A percentile compares a stretch with the other conserved stretches of the same genome.
Conservation (phyloP, 176 grass and related monocot species). For the Zizania latifolia region DNA sequence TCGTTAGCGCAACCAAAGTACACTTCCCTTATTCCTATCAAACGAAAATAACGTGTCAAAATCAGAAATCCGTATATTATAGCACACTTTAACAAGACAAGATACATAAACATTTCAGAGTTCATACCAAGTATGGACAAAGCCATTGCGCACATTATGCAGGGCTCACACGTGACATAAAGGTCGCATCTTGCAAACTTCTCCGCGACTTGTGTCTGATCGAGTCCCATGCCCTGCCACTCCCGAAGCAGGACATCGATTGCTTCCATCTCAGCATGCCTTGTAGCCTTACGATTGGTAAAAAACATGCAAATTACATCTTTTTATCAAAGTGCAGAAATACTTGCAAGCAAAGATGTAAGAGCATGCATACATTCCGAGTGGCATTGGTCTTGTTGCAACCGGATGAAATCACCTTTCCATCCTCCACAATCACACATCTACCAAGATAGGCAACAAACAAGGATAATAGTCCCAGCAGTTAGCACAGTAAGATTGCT, state of each 20-base stretch:
- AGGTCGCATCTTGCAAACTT: constrained; percentile 74
- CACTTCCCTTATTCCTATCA: constrained; percentile 72
- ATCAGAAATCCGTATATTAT: not conserved
- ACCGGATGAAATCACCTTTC: constrained; percentile 67
- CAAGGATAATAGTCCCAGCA: not conserved
- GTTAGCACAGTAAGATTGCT: too few relatives aligned
- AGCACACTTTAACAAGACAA: not conserved
- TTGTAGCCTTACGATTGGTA: constrained; percentile 55
- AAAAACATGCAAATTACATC: not conserved
- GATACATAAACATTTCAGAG: constrained; percentile 26
- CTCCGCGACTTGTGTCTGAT: constrained; percentile 51
- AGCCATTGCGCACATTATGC: constrained; percentile 83
- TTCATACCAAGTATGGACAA: constrained; percentile 92
- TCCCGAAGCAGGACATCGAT: constrained; percentile 68
- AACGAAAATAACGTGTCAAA: constrained; percentile 18
- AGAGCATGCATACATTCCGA: constrained; percentile 50
- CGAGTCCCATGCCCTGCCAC: constrained; percentile 70
- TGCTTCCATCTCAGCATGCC: constrained; percentile 98
- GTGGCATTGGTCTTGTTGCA: constrained; percentile 71
- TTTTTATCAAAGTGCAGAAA: not conserved
- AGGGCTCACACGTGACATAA: constrained; percentile 89
- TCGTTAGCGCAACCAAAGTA: constrained; percentile 86
- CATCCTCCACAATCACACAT: constrained; percentile 81
- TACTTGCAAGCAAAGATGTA: not conserved
- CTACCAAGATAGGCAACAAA: constrained; percentile 26